Evolutionary conservation across 2,329 filamentous ascomycete species (phyloP).

Genomic region (Colletotrichum tabaci): DNA sequence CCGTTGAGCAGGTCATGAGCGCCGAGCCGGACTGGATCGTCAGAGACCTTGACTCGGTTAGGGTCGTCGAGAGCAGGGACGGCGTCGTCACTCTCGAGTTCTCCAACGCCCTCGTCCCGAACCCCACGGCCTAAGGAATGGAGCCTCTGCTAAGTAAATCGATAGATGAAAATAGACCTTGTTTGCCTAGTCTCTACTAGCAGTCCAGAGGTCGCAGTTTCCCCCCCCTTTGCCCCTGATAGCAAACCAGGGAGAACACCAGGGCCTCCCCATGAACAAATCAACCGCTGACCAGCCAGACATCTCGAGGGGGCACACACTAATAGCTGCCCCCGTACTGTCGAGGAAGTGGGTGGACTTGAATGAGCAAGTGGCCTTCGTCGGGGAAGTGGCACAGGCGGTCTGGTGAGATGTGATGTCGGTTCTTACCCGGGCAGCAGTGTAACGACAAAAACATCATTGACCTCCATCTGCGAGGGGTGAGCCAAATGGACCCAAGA

Average conservation of each 20-base stretch:
- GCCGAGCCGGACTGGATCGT: slow-evolving; percentile 93
- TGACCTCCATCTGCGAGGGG: not conserved
- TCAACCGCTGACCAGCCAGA: not conserved
- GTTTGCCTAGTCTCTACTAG: slow-evolving; percentile 12
- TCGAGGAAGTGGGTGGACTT: not conserved
- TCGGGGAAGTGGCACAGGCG: not conserved
- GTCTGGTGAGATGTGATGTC: not conserved
- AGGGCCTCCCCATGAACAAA: not conserved
- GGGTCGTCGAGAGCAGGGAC: slow-evolving; percentile 69
- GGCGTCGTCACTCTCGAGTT: slow-evolving; percentile 79
- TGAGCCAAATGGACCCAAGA: slow-evolving; percentile 21
- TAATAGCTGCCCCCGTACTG: not conserved
- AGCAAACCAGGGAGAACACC: slow-evolving; percentile 3
- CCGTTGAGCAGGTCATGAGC: slow-evolving; percentile 76
- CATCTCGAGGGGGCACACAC: not conserved
- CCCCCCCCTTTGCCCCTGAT: slow-evolving; percentile 17
- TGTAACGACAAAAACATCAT: slow-evolving; percentile 14
- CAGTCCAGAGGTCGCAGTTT: not conserved
- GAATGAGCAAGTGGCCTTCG: slow-evolving; percentile 2
- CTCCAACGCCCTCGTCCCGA: slow-evolving; percentile 65
- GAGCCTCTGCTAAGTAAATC: slow-evolving; percentile 39
- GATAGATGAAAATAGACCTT: slow-evolving; percentile 38
- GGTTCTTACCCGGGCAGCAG: slow-evolving; percentile 8
- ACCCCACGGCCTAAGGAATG: slow-evolving; percentile 36
- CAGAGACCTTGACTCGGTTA: slow-evolving; percentile 82